phyloP scores from a whole-genome alignment of 1,139 yeast species.

The Hansenula lynferdii region DNA sequence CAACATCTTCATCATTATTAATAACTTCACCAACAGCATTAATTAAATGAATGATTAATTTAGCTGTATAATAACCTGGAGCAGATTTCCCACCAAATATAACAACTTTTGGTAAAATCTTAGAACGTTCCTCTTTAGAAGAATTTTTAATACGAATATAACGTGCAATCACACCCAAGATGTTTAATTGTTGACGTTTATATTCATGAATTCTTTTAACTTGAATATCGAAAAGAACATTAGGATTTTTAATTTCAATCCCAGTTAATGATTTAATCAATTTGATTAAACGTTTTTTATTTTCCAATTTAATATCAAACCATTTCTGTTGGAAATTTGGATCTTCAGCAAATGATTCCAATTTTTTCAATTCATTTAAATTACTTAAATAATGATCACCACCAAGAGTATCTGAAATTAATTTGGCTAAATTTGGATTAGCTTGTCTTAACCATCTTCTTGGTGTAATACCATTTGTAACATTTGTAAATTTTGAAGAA shows the following conservation, averaged over 20 bases:
- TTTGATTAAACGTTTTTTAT: conserved; percentile 66
- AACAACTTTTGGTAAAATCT: conserved; percentile 71
- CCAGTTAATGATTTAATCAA: conserved; percentile 66
- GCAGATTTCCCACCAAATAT: conserved; percentile 96
- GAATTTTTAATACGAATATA: conserved; percentile 72
- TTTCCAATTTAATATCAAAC: conserved; percentile 65
- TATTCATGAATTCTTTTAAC: conserved; percentile 95
- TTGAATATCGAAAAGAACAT: conserved; percentile 83
- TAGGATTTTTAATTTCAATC: conserved; percentile 60
- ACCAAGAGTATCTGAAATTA: conserved; percentile 70
- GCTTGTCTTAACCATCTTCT: conserved; percentile 97
- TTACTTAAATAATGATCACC: conserved; percentile 67
- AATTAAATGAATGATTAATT: conserved; percentile 79
- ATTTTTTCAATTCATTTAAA: conserved; percentile 60
- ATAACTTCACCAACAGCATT: conserved; percentile 78
- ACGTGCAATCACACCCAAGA: conserved; percentile 83
- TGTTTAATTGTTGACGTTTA: conserved; percentile 91
- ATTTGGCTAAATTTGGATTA: conserved; percentile 69
- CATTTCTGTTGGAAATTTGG: conserved; percentile 62
- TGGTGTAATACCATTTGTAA: conserved; percentile 94
- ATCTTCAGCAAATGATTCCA: conserved; percentile 68
- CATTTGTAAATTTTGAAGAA: conserved; percentile 78
- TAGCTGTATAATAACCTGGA: conserved; percentile 96
- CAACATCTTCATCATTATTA: conserved; percentile 72
- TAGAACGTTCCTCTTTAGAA: conserved; percentile 59